These are phyloP conservation scores for Leishmania martiniquensis DNA, from an alignment of 208 protist genomes.

Conservation along the genomic window DNA sequence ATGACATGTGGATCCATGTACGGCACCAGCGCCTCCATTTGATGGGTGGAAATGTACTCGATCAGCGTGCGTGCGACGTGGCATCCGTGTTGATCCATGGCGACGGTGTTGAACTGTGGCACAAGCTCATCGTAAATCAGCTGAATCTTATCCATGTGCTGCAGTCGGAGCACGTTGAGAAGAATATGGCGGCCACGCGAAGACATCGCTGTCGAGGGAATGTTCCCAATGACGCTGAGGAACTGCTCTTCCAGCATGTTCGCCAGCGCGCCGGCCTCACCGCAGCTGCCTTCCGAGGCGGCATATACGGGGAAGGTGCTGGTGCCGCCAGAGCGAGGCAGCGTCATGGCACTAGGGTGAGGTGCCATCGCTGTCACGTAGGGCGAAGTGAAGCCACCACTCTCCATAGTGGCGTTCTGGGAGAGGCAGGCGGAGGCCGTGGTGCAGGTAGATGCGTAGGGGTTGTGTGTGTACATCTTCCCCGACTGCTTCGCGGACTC, in stretches of 20 bases:
- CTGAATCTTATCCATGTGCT: conserved; percentile 58
- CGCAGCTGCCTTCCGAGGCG: conserved; percentile 9
- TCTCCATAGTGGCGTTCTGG: conserved; percentile 35
- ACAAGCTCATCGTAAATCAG: conserved; percentile 67
- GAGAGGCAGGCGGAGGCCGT: conserved; percentile 10
- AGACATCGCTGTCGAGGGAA: conserved; percentile 55
- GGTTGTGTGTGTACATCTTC: conserved; percentile 72
- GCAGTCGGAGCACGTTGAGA: conserved; percentile 55
- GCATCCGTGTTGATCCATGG: conserved; percentile 70
- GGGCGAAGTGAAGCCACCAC: conserved; percentile 2
- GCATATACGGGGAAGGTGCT: conserved; percentile 12
- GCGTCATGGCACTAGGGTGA: conserved; percentile 1
- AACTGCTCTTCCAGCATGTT: conserved; percentile 57
- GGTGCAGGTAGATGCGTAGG: conserved; percentile 58
- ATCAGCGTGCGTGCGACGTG: conserved; percentile 77
- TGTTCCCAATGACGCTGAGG: conserved; percentile 40
- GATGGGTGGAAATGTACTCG: conserved; percentile 50
- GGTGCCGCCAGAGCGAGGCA: neutral
- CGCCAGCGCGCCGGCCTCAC: conserved; percentile 27
- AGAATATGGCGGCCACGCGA: conserved; percentile 59
- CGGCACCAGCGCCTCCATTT: conserved; percentile 53
- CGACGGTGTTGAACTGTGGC: conserved; percentile 58
- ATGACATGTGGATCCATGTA: conserved; percentile 46
- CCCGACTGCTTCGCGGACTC: conserved; percentile 2
- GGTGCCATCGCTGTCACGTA: neutral